Evolutionary conservation across 371 early-diverging fungal species (phyloP), one percentile per base, ranked within the genome.

Genomic region (Circinella minor): DNA sequence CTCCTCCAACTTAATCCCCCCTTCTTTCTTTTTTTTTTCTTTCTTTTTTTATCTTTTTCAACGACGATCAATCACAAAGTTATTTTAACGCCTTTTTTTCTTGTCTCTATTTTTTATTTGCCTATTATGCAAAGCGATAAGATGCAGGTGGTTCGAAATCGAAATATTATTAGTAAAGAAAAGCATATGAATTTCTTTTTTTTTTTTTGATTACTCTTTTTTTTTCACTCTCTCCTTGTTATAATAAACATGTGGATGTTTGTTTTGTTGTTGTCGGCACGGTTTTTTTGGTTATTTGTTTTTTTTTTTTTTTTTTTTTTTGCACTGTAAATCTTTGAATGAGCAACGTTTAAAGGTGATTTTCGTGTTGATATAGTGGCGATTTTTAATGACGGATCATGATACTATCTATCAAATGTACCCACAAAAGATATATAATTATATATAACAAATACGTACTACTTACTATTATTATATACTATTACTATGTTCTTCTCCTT

Each of bases 111-210:
- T 51, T 51, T 51, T n/a, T 14, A 5, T 51, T 51, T 51, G 17
- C n/a, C 51, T 14, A 14, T 57, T 34, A 57, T 57, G 57, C 57
- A 57, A n/a, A 18, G 57, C 57, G 57, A 57, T 57, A 57, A 57
- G 57, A 20, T 57, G 57, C 57, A 57, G 57, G 57, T 57, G 57
- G 27, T 57, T 34, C 34, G 27, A 14, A 51, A 57, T 57, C 57
- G 57, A 57, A 51, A n/a, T 3, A 57, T 43, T 43, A 43, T 43
- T 43, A 43, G 43, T 43, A 43, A 9, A 43, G 11, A 43, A 43
- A 43, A 43, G 11, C 6, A 43, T 6, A 11, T 11, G 6, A 43
- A 43, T 11, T 6, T 43, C 6, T 43, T n/a, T n/a, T n/a, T n/a
- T n/a, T n/a, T n/a, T n/a, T n/a, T n/a, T n/a, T n/a, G n/a, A n/a